Evolutionary conservation across 2,329 filamentous ascomycete species (phyloP).

Genomic region (Dryadomyces quercus-mongolicae): DNA sequence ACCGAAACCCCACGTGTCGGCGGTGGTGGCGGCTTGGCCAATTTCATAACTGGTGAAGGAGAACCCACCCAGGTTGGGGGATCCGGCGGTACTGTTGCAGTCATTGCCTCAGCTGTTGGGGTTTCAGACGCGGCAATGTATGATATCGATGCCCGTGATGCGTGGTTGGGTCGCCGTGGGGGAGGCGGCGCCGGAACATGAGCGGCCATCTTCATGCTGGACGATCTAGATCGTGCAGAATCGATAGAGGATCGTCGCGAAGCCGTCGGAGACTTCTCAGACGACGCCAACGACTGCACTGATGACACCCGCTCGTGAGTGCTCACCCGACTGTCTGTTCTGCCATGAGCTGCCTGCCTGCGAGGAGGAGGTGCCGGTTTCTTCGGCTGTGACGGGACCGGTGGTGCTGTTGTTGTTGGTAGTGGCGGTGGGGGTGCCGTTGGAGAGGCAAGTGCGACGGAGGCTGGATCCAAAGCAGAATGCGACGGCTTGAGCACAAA

Average conservation of each 20-base stretch:
- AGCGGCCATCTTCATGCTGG: conserved; percentile 27
- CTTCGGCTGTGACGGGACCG: not conserved
- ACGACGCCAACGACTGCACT: conserved; percentile 20
- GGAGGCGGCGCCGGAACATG: conserved; percentile 41
- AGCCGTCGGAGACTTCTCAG: conserved; percentile 14
- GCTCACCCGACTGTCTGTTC: conserved; percentile 26
- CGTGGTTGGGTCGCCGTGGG: conserved; percentile 34
- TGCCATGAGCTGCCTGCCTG: conserved; percentile 31
- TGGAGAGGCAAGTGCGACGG: not conserved
- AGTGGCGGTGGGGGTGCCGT: not conserved
- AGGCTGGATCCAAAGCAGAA: not conserved
- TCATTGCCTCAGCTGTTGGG: not conserved
- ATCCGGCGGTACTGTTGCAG: not conserved
- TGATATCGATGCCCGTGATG: conserved; percentile 18
- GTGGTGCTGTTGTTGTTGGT: not conserved
- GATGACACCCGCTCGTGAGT: conserved; percentile 6
- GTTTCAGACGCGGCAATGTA: conserved; percentile 10
- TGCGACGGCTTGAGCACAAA: conserved; percentile 11
- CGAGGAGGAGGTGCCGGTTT: conserved; percentile 34
- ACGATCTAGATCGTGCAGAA: conserved; percentile 33
- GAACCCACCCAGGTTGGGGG: too few species aligned
- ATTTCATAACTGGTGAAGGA: conserved; percentile 8
- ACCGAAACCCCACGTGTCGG: conserved; percentile 20
- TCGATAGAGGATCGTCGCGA: conserved; percentile 36
- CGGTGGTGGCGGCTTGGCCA: conserved; percentile 21